Evolutionary conservation across 148 eudicot species (phyloP), one percentile per base, ranked within the genome.

Genomic region (Cornus kousa): DNA sequence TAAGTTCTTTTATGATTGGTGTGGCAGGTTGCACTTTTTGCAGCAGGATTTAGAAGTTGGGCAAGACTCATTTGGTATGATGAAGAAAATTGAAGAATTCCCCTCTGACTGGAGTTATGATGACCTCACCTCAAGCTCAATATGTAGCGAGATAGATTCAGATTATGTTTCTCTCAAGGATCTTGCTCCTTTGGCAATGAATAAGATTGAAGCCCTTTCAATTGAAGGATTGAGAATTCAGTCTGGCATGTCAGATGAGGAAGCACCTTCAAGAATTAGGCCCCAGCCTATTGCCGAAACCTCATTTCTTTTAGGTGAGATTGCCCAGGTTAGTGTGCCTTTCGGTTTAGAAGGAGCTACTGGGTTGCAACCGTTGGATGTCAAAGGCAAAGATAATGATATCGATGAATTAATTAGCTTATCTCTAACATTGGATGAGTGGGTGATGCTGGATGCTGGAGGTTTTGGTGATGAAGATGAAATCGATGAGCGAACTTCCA

Each of bases 141-240:
- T 53, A 2, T 12, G 59, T 16, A 53, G 16, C 3, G 87, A 83
- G 32, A 77, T 60, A 57, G 89, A 74, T 77, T 84, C 97, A 50
- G 99, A 95, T 68, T 93, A 83, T 83, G 95, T 92, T 53, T 88
- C 91, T 46, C 78, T 95, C 73, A 97, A 96, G 85, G 95, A 96
- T 80, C 88, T 96, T 74, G 99, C 99, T 79, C 98, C 98, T 59
- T 82, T 96, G 78, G 97, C 98, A 14, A 92, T 94, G 93, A 93
- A 92, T 76, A 93, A 92, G 79, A 92, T 94, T 81, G 99, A 96
- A 90, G 95, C 97, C 75, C 87, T 97, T 68, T 92, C 98, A 57
- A 79, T 97, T 22, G 98, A 97, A 80, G 99, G 97, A 28, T 85
- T 97, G 87, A 92, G 92, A 82, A 90, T 97, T 78, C 98, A 97